Percentiles rank a stretch among this genome's conserved stretches.
Evolutionary conservation across 2,329 filamentous ascomycete genomes (phyloP).

Genomic region (Diaporthe sp.): DNA sequence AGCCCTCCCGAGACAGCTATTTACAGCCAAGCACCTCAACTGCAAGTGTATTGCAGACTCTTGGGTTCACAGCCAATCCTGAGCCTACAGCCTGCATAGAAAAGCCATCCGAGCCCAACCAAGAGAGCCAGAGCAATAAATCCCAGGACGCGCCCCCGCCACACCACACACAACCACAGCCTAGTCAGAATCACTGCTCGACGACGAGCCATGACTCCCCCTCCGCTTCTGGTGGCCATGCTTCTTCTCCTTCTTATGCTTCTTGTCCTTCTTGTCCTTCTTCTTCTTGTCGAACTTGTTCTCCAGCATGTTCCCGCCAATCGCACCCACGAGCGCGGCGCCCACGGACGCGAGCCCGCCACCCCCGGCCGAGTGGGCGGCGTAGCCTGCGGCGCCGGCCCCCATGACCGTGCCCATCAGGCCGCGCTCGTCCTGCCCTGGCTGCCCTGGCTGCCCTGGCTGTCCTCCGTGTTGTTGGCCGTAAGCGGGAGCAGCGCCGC

Average conservation of each 20-base stretch:
- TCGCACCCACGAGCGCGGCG: slow-evolving; percentile 61
- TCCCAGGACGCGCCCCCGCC: too few species aligned
- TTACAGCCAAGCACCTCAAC: not conserved
- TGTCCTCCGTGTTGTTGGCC: slow-evolving; percentile 35
- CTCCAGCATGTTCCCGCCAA: slow-evolving; percentile 65
- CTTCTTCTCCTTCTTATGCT: slow-evolving; percentile 28
- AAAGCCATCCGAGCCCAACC: too few species aligned
- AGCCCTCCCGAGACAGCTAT: not conserved
- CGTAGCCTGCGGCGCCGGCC: slow-evolving; percentile 63
- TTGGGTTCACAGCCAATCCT: not conserved
- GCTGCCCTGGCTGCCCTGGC: slow-evolving; percentile 35
- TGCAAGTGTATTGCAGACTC: not conserved
- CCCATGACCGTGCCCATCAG: slow-evolving; percentile 65
- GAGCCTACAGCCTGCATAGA: too few species aligned
- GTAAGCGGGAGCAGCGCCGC: slow-evolving; percentile 25
- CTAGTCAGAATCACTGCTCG: slow-evolving; percentile 27
- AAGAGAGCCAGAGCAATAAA: not conserved
- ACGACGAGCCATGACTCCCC: slow-evolving; percentile 26
- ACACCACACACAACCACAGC: not conserved
- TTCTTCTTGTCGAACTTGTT: slow-evolving; percentile 46
- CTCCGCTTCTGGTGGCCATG: slow-evolving; percentile 26
- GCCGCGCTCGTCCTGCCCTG: slow-evolving; percentile 59
- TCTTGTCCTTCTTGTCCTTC: slow-evolving; percentile 52
- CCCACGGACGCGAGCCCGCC: slow-evolving; percentile 62
- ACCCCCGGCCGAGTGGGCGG: slow-evolving; percentile 64